Evolutionary conservation across 768 basidiomycete genomes (phyloP).

Genomic region (Piloderma croceum): DNA sequence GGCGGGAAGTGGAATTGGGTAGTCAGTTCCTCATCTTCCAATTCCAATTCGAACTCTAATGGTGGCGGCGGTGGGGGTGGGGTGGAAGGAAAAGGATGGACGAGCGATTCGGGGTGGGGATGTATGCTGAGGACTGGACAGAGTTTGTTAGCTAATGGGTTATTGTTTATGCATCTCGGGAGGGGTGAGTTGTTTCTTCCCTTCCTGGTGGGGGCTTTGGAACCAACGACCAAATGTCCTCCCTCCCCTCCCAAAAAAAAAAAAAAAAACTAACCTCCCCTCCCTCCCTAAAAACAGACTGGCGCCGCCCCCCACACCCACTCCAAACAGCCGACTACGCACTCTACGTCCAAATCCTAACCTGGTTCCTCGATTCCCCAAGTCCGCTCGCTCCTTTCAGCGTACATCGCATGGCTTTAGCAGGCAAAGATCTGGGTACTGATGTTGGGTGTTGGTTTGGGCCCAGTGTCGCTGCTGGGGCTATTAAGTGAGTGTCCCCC

Average conservation of each 20-base stretch:
- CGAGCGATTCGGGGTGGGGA: conserved; percentile 84
- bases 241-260: not conserved
- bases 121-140: conserved; percentile 91
- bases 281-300: conserved; percentile 46
- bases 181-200: conserved; percentile 42
- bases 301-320: conserved; percentile 69
- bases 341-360: conserved; percentile 83
- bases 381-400: conserved; percentile 82
- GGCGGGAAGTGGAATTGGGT: conserved; percentile 1
- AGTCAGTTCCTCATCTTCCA: conserved; percentile 6
- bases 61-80: conserved; percentile 18
- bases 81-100: conserved; percentile 69
- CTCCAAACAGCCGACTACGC: conserved; percentile 62
- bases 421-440: conserved; percentile 91
- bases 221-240: too few relatives aligned
- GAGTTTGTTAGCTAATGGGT: conserved; percentile 72
- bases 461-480: conserved; percentile 94
- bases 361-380: conserved; percentile 94
- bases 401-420: conserved; percentile 92
- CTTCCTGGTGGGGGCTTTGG: too few relatives aligned
- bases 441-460: conserved; percentile 98
- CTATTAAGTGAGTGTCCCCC: conserved; percentile 63
- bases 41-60: conserved; percentile 5
- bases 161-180: conserved; percentile 72
- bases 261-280: not conserved